Percentiles rank a stretch among this genome's conserved stretches.
Evolutionary conservation across 2,329 filamentous ascomycete genomes (phyloP).

Genomic region (Phaeosphaeria sp.): DNA sequence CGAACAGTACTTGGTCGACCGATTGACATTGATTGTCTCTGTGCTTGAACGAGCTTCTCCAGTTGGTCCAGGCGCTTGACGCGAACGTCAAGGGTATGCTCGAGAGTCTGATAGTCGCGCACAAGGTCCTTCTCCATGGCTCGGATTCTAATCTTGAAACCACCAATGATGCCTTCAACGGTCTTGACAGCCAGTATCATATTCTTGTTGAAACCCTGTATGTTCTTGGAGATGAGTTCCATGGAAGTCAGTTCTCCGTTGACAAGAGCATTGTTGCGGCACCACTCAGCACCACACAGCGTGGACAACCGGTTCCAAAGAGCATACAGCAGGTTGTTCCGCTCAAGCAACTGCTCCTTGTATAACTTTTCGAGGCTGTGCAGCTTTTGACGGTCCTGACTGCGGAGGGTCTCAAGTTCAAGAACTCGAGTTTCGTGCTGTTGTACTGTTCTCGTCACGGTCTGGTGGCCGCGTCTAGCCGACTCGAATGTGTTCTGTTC

Average conservation of each 20-base stretch:
- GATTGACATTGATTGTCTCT: slow-evolving; percentile 42
- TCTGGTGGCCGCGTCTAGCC: slow-evolving; percentile 84
- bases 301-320: slow-evolving; percentile 88
- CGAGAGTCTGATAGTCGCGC: slow-evolving; percentile 87
- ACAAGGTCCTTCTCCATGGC: slow-evolving; percentile 87
- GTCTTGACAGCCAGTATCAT: slow-evolving; percentile 85
- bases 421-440: slow-evolving; percentile 84
- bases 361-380: slow-evolving; percentile 78
- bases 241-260: slow-evolving; percentile 85
- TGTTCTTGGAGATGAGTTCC: slow-evolving; percentile 83
- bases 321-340: slow-evolving; percentile 85
- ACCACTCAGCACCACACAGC: slow-evolving; percentile 91
- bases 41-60: slow-evolving; percentile 71
- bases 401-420: slow-evolving; percentile 83
- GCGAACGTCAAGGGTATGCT: slow-evolving; percentile 79
- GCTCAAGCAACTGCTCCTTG: slow-evolving; percentile 86
- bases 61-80: slow-evolving; percentile 87
- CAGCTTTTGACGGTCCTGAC: slow-evolving; percentile 79
- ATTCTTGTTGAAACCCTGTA: slow-evolving; percentile 90
- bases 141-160: slow-evolving; percentile 81
- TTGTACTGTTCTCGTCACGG: slow-evolving; percentile 83
- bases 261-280: slow-evolving; percentile 85
- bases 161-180: slow-evolving; percentile 78
- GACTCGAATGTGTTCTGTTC: slow-evolving; percentile 89
- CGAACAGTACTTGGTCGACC: slow-evolving; percentile 49